Evolutionary conservation across 2,329 filamentous ascomycete genomes (phyloP).

Genomic region (Ceratocystis papillata): DNA sequence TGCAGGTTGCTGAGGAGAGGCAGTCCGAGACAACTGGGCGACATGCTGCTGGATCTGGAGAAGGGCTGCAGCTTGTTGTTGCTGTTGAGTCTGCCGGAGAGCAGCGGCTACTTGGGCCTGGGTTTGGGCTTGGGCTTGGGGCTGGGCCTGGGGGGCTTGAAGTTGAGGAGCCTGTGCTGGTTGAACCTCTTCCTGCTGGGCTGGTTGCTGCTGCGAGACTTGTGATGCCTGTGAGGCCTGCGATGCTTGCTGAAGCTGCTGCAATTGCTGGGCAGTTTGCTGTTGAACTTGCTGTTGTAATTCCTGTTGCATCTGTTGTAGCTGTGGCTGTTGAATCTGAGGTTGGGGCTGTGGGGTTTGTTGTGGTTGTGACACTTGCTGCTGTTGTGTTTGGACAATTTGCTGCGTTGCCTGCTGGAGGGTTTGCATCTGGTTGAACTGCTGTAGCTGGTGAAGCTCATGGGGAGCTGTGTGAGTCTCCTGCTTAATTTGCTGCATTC

Average conservation of each 20-base stretch:
- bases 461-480: constrained; percentile 18
- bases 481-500: constrained; percentile 4
- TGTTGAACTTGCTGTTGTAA: constrained; percentile 22
- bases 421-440: constrained; percentile 29
- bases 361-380: constrained; percentile 22
- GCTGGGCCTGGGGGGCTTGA: neutral
- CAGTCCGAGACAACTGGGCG: constrained; percentile 18
- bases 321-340: constrained; percentile 24
- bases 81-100: constrained; percentile 17
- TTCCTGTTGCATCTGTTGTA: constrained; percentile 26
- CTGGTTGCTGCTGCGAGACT: neutral
- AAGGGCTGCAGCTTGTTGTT: constrained; percentile 20
- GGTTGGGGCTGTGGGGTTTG: constrained; percentile 18
- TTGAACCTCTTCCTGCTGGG: constrained; percentile 1
- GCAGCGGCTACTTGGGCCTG: neutral
- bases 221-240: constrained; percentile 6
- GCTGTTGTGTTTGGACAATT: constrained; percentile 21
- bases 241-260: constrained; percentile 19
- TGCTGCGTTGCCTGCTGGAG: constrained; percentile 29
- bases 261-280: constrained; percentile 20
- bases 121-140: neutral
- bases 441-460: constrained; percentile 27
- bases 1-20: constrained; percentile 7
- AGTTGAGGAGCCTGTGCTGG: neutral
- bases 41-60: constrained; percentile 22